phyloP scores from a whole-genome alignment of 306 rosid genomes.

The Hippophae tibetana region DNA sequence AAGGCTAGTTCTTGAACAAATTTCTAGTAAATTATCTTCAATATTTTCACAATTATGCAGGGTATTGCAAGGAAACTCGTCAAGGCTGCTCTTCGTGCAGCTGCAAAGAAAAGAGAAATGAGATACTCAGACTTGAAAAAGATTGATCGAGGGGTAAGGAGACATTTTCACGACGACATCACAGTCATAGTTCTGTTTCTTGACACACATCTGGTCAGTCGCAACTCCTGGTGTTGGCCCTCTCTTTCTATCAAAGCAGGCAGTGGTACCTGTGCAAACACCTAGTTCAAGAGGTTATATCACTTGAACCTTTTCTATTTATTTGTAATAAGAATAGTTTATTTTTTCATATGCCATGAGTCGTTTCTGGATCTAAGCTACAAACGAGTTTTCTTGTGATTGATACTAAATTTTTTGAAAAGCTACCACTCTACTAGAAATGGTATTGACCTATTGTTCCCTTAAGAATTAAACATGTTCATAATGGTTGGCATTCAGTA shows the following conservation, averaged over 20 bases:
- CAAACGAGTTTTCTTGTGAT: slow-evolving; percentile 6
- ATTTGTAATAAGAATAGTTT: slow-evolving; percentile 17
- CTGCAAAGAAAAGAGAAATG: slow-evolving; percentile 96
- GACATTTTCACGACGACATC: slow-evolving; percentile 96
- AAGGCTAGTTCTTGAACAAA: neutral
- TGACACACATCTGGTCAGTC: slow-evolving; percentile 45
- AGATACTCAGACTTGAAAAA: slow-evolving; percentile 82
- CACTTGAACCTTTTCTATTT: slow-evolving; percentile 19
- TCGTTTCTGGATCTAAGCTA: slow-evolving; percentile 3
- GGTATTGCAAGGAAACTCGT: slow-evolving; percentile 76
- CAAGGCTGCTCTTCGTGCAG: slow-evolving; percentile 70
- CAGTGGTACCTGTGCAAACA: slow-evolving; percentile 28
- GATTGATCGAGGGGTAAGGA: slow-evolving; percentile 89
- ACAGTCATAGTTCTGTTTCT: slow-evolving; percentile 87
- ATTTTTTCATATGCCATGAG: slow-evolving; percentile 15
- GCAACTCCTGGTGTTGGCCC: slow-evolving; percentile 40
- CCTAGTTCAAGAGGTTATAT: slow-evolving; percentile 30
- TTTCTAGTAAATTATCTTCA: neutral
- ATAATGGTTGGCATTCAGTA: neutral
- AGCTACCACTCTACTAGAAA: neutral
- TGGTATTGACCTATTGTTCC: neutral
- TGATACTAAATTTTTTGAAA: neutral
- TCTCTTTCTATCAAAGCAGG: slow-evolving; percentile 59
- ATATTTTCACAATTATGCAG: slow-evolving; percentile 26
- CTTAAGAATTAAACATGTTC: neutral